Evolutionary conservation across 306 rosid genomes (phyloP), one percentile per base, ranked within the genome.

Genomic region (Begonia fuchsioides): DNA sequence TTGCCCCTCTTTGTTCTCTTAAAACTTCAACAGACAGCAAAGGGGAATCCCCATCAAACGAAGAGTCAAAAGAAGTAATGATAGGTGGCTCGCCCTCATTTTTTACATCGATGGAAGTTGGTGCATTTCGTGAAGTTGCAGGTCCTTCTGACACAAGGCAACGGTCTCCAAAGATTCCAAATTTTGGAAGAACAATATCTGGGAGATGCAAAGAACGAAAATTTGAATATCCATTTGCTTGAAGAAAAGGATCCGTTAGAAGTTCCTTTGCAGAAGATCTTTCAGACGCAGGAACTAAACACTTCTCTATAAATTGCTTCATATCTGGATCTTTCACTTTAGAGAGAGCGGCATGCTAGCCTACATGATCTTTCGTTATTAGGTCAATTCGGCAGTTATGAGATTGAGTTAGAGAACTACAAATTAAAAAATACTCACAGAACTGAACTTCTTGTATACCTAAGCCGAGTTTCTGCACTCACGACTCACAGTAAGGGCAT

Each of bases 391-490:
- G 35, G 35, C 35, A 26, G 35, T 26, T 26, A 26, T 26, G 7
- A 26, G 35, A 26, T 26, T 26, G 35, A 26, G 35, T 26, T 26
- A 26, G 43, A 52, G 62, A 56, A 62, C n/a, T 14, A 53, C 16
- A 50, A 8, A 57, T 35, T 13, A 44, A 14, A 10, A 15, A 50
- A 39, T 50, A 76, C 97, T 76, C 77, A 32, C 97, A 18, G 82
- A 70, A 57, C 87, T 76, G 57, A 84, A 95, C 64, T 90, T 90
- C 79, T 71, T 90, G 59, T 63, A 90, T 68, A 84, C 84, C 66
- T 90, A 95, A 2, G 93, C 93, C 0, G 86, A 74, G 79, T 90
- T 90, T n/a, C n/a, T n/a, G n/a, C n/a, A n/a, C n/a, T n/a, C n/a
- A n/a, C n/a, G n/a, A n/a, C n/a, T n/a, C n/a, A 43, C 69, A 71